Evolutionary conservation across 371 early-diverging fungal species (phyloP), one percentile per base, ranked within the genome.

Genomic region (Syncephalastrum contaminatum): DNA sequence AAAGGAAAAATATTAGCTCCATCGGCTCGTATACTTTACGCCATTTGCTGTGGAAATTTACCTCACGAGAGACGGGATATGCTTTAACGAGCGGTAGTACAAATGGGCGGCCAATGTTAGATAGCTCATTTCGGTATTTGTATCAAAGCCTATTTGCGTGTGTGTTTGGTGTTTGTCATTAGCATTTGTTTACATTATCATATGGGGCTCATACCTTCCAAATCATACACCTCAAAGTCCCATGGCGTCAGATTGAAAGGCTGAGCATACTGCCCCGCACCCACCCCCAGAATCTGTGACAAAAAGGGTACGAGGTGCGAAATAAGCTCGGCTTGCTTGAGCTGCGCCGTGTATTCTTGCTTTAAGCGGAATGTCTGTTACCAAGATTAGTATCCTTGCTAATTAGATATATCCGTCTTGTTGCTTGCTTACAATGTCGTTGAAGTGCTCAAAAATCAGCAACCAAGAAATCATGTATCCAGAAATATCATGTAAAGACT

Each of bases 401-500:
- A 30, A 30, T 30, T 30, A 12, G 36, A 6, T 8, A 8, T 30
- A 10, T 30, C 36, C 36, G 2, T 30, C 10, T 30, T 30, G 5
- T 25, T 8, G 5, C 10, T 30, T 30, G 64, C 82, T 72, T 82
- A 92, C 92, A 54, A 91, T 86, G 63, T 90, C 86, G n/a, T 81
- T 81, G 59, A 93, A 88, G 41, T 91, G 86, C 57, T 87, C 88
- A 58, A 91, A 83, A 36, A 88, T 60, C 12, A 86, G 66, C 73
- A 88, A 81, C 89, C 91, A 91, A 0, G 85, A 72, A 42, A 91
- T 62, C 27, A 93, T 65, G 56, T 86, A 88, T 2, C 90, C 89
- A 48, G 89, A 71, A 0, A 70, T 72, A 12, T 74, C 56, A 54
- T 25, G 20, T 51, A 44, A 40, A n/a, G 15, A 30, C 14, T 24